Evolutionary conservation across 768 basidiomycete species (phyloP).

Genomic region (Lentinula boryana): DNA sequence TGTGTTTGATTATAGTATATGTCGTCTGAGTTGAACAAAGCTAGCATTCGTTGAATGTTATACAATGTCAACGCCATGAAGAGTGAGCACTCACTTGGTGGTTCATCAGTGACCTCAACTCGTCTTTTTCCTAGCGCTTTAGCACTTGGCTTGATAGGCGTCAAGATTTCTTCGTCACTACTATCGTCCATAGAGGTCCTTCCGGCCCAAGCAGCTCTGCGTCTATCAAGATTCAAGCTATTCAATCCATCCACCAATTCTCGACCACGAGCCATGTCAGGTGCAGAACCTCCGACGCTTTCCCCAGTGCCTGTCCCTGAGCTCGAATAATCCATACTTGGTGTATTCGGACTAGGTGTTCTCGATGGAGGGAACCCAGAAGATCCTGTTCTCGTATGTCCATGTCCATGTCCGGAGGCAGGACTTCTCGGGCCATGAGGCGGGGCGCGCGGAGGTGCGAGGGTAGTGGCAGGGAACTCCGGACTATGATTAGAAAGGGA

Average conservation of each 20-base stretch:
- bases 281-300: neutral
- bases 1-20: neutral
- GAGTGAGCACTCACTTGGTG: slow-evolving; percentile 33
- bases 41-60: neutral
- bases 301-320: neutral
- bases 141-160: slow-evolving; percentile 63
- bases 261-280: neutral
- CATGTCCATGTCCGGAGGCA: neutral
- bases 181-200: slow-evolving; percentile 6
- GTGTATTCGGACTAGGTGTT: slow-evolving; percentile 4
- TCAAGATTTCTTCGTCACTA: slow-evolving; percentile 24
- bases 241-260: neutral
- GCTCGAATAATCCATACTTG: neutral
- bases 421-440: slow-evolving; percentile 6
- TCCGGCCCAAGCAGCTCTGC: neutral
- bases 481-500: slow-evolving; percentile 2
- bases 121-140: slow-evolving; percentile 87
- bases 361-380: neutral
- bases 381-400: slow-evolving; percentile 2
- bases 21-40: slow-evolving; percentile 49
- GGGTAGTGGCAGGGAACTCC: slow-evolving; percentile 25
- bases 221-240: neutral
- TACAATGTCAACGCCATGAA: neutral
- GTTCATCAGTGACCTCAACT: slow-evolving; percentile 44
- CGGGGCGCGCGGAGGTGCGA: slow-evolving; percentile 1